These are phyloP conservation scores for Globisporangium cystogenes DNA, from an alignment of 352 stramenopile genomes.

Conservation along the genomic window DNA sequence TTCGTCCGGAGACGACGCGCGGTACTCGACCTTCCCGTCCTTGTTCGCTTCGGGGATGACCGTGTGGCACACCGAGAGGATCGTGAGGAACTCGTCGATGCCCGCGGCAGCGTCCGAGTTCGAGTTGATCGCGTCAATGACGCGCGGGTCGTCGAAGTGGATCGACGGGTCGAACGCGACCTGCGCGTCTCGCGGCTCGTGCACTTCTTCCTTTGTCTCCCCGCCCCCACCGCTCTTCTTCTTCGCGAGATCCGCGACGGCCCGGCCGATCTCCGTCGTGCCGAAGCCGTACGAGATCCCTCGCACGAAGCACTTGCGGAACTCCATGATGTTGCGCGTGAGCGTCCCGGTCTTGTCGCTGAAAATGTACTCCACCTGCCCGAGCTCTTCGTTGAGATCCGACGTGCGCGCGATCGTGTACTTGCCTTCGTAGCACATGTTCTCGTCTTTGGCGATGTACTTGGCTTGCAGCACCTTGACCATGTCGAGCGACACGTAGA, in stretches of 20 bases:
- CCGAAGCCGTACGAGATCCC: constrained; percentile 83
- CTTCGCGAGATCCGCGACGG: constrained; percentile 41
- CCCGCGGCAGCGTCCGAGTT: constrained; percentile 14
- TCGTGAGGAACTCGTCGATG: constrained; percentile 68
- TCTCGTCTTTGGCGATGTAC: constrained; percentile 48
- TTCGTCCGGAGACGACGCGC: constrained; percentile 91
- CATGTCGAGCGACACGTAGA: constrained; percentile 97
- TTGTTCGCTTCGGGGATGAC: constrained; percentile 63
- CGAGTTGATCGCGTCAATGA: constrained; percentile 37
- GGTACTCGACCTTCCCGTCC: constrained; percentile 56
- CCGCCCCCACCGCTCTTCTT: constrained; percentile 7
- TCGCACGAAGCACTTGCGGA: constrained; percentile 87
- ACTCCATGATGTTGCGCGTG: constrained; percentile 99
- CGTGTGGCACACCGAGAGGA: constrained; percentile 71
- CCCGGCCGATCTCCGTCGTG: constrained; percentile 69
- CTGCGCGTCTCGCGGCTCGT: constrained; percentile 46
- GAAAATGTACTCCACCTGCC: constrained; percentile 97
- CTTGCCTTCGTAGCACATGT: constrained; percentile 86
- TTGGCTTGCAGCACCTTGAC: constrained; percentile 86
- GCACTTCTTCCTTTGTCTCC: constrained; percentile 7
- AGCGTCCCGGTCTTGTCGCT: constrained; percentile 99
- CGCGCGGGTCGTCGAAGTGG: constrained; percentile 64
- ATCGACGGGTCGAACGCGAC: constrained; percentile 59
- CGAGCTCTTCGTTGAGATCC: constrained; percentile 91
- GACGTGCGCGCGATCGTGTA: constrained; percentile 81